These are phyloP conservation scores for Carex kokanica DNA, from an alignment of 176 grass and related monocot genomes.

Conservation along the genomic window DNA sequence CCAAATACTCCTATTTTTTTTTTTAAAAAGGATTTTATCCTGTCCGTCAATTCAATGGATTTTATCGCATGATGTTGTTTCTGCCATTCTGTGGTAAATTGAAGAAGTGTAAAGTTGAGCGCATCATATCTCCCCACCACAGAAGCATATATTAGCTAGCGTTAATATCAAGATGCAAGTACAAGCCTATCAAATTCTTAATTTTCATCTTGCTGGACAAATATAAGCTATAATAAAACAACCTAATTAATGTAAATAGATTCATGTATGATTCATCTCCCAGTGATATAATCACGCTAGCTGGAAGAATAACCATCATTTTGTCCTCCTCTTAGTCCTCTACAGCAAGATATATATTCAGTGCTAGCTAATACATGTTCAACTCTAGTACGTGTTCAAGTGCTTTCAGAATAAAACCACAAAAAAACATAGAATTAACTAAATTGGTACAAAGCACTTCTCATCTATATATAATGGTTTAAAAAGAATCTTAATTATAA, in stretches of 20 bases:
- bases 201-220: background rate
- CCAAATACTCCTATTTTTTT: too few species aligned
- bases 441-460: background rate
- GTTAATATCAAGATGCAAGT: background rate
- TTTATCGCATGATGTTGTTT: background rate
- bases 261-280: background rate
- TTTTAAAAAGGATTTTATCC: too few species aligned
- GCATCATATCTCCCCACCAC: background rate
- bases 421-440: background rate
- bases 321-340: background rate
- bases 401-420: background rate
- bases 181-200: background rate
- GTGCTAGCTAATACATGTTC: background rate
- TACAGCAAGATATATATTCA: background rate
- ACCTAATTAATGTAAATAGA: background rate
- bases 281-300: background rate
- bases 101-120: background rate
- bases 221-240: background rate
- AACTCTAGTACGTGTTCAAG: background rate
- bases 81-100: background rate
- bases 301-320: too few species aligned
- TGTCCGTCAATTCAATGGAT: too few species aligned
- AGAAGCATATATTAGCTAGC: background rate
- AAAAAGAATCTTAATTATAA: constrained; percentile 2
- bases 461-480: constrained; percentile 7